Percentiles rank a stretch among this genome's conserved stretches.
Conservation (phyloP, 2,329 filamentous ascomycete species). For the Hypoxylon sp. region DNA sequence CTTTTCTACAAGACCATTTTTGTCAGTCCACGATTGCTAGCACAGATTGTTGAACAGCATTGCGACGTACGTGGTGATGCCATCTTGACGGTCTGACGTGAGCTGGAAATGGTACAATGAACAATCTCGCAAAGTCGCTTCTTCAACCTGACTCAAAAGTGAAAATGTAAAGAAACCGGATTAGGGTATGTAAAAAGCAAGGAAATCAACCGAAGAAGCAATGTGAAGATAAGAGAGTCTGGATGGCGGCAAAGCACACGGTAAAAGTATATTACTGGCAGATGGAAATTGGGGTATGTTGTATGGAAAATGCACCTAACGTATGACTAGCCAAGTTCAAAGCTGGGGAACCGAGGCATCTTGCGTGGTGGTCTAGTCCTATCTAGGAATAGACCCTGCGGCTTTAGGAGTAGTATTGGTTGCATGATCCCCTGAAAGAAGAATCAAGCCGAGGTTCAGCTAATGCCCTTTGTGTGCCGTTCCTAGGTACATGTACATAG, state of each 20-base stretch:
- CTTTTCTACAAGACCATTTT: constrained; percentile 71
- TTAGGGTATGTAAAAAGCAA: constrained; percentile 15
- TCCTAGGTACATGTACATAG: neutral
- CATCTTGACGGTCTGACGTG: constrained; percentile 49
- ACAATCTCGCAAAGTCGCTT: neutral
- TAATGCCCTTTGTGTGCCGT: constrained; percentile 4
- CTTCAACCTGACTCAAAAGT: neutral
- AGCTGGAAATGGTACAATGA: neutral
- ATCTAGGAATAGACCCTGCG: constrained; percentile 16
- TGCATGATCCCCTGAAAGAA: constrained; percentile 7
- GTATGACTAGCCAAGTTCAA: constrained; percentile 13
- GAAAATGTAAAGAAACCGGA: constrained; percentile 5
- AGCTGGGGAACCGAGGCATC: constrained; percentile 50
- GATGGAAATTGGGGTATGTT: constrained; percentile 18
- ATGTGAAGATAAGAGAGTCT: neutral
- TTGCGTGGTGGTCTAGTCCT: constrained; percentile 25
- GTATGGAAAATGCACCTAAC: constrained; percentile 13
- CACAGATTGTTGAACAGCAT: constrained; percentile 7
- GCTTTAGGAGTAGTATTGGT: constrained; percentile 11
- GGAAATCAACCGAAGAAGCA: constrained; percentile 5
- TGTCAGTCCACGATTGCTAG: constrained; percentile 39
- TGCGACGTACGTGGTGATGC: constrained; percentile 54
- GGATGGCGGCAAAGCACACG: constrained; percentile 30
- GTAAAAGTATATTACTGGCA: constrained; percentile 22
- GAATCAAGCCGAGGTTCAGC: constrained; percentile 27